Conservation (phyloP, 768 basidiomycete genomes). For the Amanita pallidorosea region DNA sequence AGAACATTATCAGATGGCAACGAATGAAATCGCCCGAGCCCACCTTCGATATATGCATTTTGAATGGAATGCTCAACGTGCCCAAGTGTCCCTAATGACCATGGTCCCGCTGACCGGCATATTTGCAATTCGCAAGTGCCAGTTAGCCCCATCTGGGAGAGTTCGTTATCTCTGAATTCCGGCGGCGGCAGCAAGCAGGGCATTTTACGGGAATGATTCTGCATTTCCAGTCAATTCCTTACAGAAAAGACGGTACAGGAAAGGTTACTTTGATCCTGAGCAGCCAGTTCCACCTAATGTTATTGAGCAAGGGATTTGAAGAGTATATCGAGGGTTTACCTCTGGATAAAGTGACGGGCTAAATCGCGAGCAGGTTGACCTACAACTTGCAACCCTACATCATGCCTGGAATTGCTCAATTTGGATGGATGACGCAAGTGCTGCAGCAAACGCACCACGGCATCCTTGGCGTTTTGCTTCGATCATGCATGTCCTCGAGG, state of each 20-base stretch:
- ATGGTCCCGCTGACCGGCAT: constrained; percentile 88
- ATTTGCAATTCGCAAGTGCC: constrained; percentile 98
- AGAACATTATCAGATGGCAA: neutral
- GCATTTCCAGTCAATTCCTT: neutral
- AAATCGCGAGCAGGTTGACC: constrained; percentile 95
- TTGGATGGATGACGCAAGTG: neutral
- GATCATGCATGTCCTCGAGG: constrained; percentile 92
- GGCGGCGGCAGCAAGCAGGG: constrained; percentile 91
- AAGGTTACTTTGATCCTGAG: constrained; percentile 76
- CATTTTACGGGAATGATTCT: constrained; percentile 91
- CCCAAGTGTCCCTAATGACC: constrained; percentile 88
- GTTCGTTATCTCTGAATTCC: constrained; percentile 78
- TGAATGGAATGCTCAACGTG: constrained; percentile 88
- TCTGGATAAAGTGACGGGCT: constrained; percentile 88
- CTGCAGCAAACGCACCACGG: constrained; percentile 61
- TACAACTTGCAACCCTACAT: constrained; percentile 91
- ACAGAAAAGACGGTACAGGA: constrained; percentile 4
- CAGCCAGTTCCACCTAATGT: constrained; percentile 81
- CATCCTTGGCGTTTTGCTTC: constrained; percentile 84
- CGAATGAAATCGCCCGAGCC: constrained; percentile 6
- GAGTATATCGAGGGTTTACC: constrained; percentile 31
- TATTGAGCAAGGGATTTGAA: neutral
- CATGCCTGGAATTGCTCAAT: constrained; percentile 55
- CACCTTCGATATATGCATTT: constrained; percentile 87
- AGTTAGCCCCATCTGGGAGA: constrained; percentile 70